Evolutionary conservation across 148 eudicot genomes (phyloP).

Genomic region (Rhododendron henanense): DNA sequence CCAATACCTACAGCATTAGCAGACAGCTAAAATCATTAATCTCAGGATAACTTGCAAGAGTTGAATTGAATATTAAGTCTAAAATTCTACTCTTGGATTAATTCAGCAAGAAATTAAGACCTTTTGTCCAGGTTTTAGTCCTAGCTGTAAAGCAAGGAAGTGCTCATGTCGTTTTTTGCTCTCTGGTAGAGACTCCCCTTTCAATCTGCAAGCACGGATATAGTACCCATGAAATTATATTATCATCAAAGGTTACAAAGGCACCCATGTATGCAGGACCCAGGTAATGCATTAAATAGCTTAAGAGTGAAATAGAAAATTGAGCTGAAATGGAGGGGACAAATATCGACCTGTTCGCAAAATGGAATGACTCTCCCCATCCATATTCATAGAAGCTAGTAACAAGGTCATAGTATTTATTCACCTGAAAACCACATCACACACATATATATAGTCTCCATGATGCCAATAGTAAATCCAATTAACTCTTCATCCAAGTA

Average conservation of each 20-base stretch:
- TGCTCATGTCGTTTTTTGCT: conserved; percentile 96
- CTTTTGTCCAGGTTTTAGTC: conserved; percentile 83
- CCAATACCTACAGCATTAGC: too few relatives aligned
- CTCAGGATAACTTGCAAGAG: not conserved
- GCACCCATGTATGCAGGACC: not conserved
- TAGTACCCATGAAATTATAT: not conserved
- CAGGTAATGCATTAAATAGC: not conserved
- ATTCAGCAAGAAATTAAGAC: conserved; percentile 23
- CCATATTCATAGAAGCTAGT: conserved; percentile 96
- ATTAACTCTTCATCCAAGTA: not conserved
- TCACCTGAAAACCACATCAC: conserved; percentile 52
- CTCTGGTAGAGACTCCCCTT: conserved; percentile 88
- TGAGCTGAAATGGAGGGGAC: not conserved
- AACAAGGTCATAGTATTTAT: conserved; percentile 85
- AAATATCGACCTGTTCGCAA: conserved; percentile 66
- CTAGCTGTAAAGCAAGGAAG: conserved; percentile 91
- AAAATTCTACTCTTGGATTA: not conserved
- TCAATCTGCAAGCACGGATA: conserved; percentile 55
- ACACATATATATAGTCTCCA: not conserved
- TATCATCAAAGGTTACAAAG: not conserved
- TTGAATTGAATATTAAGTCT: not conserved
- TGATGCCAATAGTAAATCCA: not conserved
- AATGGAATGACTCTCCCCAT: conserved; percentile 99
- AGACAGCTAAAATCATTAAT: too few relatives aligned
- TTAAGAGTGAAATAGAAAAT: not conserved